These are phyloP conservation scores for Oryza glumipatula DNA, from an alignment of 176 grass and related monocot genomes.

Conservation along the genomic window DNA sequence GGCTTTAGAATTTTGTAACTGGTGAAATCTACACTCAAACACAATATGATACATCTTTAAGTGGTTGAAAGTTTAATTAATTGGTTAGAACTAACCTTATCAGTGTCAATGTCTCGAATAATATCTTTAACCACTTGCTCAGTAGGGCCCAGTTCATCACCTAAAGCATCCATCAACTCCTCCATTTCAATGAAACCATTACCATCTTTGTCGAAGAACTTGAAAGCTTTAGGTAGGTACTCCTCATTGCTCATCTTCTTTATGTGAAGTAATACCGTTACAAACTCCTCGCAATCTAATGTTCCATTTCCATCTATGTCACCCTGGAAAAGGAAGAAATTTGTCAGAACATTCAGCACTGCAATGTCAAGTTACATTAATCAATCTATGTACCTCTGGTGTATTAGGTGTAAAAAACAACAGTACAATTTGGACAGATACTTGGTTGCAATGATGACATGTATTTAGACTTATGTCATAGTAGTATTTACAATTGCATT, in stretches of 20 bases:
- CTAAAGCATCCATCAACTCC: conserved; percentile 77
- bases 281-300: conserved; percentile 84
- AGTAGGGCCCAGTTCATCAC: conserved; percentile 61
- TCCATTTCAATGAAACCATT: conserved; percentile 80
- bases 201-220: conserved; percentile 85
- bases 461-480: not conserved
- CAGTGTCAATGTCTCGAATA: conserved; percentile 68
- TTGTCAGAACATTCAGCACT: conserved; percentile 14
- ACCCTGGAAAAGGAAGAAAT: conserved; percentile 51
- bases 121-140: conserved; percentile 77
- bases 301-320: conserved; percentile 73
- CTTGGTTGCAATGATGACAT: conserved; percentile 25
- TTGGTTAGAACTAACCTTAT: conserved; percentile 56
- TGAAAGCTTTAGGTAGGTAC: conserved; percentile 75
- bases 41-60: not conserved
- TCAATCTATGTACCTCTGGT: not conserved
- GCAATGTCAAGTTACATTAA: not conserved
- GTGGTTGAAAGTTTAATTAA: conserved; percentile 22
- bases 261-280: conserved; percentile 83
- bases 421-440: not conserved
- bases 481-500: not conserved
- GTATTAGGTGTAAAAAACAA: not conserved
- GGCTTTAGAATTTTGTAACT: conserved; percentile 11
- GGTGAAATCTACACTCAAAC: not conserved
- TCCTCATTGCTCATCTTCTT: conserved; percentile 84